Evolutionary conservation across 2,329 filamentous ascomycete species (phyloP), one percentile per base, ranked within the genome.

Genomic region (Cladobotryum protrusum): DNA sequence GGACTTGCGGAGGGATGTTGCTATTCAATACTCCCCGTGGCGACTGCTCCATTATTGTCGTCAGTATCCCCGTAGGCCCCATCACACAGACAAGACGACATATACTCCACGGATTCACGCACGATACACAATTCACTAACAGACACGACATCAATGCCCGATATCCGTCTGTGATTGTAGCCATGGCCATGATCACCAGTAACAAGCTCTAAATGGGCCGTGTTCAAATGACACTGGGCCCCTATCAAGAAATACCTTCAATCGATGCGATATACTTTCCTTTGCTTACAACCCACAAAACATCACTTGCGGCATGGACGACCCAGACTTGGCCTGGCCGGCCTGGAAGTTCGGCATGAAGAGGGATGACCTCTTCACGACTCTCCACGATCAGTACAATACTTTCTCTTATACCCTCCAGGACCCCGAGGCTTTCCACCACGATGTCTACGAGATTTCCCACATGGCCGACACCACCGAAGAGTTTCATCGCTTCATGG

Each of bases 341-440:
- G 73, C 75, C 58, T 82, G 79, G 78, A 82, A 82, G 64, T 82
- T 82, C 69, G 78, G 77, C 60, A 74, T 82, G 73, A 80, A 78
- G 71, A 73, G 73, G 61, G 73, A 75, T 50, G 78, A 81, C 59
- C 75, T 82, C 64, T 75, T 75, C 61, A 76, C 74, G 47, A 77
- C 73, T 47, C 73, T 82, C 12, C 77, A 82, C 58, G 75, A 80
- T 56, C 74, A 76, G 61, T 82, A 81, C 67, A 82, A 82, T 66
- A 82, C 79, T 43, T 67, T 81, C 48, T 67, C 74, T 45, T 75
- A 75, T 46, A 68, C 73, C 42, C 74, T 82, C 29, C 78, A 81
- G 59, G 79, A 82, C 64, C 75, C 77, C 56, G 75, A 80, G 54
- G 78, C 79, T 47, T 82, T 82, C 54, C 77, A 82, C 61, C 76